phyloP scores from a whole-genome alignment of 441 rosid genomes.

The Pelargonium australe region DNA sequence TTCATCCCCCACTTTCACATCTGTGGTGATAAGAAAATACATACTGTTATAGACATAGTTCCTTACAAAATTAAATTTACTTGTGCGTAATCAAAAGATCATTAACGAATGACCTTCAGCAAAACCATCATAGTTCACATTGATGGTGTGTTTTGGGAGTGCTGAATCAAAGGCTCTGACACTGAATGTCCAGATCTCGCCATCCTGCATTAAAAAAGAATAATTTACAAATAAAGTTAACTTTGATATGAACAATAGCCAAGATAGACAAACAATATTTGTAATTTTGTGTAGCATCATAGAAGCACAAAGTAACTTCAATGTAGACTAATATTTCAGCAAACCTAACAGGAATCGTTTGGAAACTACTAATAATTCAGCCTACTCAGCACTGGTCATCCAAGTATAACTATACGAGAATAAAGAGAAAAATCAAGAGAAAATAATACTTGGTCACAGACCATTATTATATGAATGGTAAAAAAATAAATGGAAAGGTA shows the following conservation, averaged over 20 bases:
- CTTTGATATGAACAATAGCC: neutral
- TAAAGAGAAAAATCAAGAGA: too few relatives aligned
- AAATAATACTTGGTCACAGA: too few relatives aligned
- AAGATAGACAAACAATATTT: neutral
- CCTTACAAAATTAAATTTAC: constrained; percentile 8
- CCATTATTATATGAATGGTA: too few relatives aligned
- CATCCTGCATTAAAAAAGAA: constrained; percentile 49
- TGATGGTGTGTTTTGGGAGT: constrained; percentile 68
- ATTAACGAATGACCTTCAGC: constrained; percentile 59
- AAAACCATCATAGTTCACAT: constrained; percentile 89
- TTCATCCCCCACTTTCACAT: constrained; percentile 86
- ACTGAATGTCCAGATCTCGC: constrained; percentile 93
- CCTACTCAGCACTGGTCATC: too few relatives aligned
- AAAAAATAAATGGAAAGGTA: neutral
- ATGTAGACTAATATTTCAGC: neutral
- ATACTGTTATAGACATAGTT: neutral
- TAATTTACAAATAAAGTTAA: neutral
- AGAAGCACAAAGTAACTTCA: neutral
- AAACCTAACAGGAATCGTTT: neutral
- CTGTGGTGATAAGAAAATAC: constrained; percentile 26
- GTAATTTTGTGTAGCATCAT: neutral
- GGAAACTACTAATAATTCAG: neutral
- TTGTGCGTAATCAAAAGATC: neutral
- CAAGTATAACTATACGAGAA: too few relatives aligned
- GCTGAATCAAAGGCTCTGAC: constrained; percentile 73